Evolutionary conservation across 371 early-diverging fungal genomes (phyloP).

Genomic region (Parasitella parasitica): DNA sequence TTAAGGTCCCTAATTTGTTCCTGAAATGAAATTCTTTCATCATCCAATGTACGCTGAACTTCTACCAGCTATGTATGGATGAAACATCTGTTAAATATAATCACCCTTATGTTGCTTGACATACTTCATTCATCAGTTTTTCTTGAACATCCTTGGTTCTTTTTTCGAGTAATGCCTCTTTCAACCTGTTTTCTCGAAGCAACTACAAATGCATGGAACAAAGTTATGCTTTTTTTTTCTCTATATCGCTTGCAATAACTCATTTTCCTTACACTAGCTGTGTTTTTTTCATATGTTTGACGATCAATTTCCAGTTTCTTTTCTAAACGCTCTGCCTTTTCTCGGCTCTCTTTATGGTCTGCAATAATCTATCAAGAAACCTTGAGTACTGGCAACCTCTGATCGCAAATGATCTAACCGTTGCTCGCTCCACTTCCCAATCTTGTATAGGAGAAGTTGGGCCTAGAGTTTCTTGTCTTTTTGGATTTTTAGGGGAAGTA

Average conservation of each 20-base stretch:
- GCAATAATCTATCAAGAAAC: slow-evolving; percentile 11
- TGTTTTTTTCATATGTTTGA: slow-evolving; percentile 27
- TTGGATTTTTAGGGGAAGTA: slow-evolving; percentile 11
- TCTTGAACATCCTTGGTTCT: slow-evolving; percentile 28
- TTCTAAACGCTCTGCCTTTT: slow-evolving; percentile 30
- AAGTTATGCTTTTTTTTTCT: neutral
- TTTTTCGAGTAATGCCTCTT: slow-evolving; percentile 28
- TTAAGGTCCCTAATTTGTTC: slow-evolving; percentile 21
- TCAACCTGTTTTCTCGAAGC: slow-evolving; percentile 32
- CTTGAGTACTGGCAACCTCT: neutral
- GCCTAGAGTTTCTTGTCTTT: slow-evolving; percentile 29
- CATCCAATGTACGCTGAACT: slow-evolving; percentile 22
- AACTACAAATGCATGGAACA: slow-evolving; percentile 21
- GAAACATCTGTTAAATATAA: neutral
- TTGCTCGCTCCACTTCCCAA: slow-evolving; percentile 41
- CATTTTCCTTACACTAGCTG: slow-evolving; percentile 22
- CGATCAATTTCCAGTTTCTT: slow-evolving; percentile 24
- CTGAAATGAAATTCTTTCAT: slow-evolving; percentile 15
- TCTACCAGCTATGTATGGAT: slow-evolving; percentile 12
- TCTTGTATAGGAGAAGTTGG: slow-evolving; percentile 34
- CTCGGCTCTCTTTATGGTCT: slow-evolving; percentile 22
- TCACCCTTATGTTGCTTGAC: neutral
- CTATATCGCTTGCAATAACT: neutral
- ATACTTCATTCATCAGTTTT: slow-evolving; percentile 21
- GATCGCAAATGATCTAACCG: slow-evolving; percentile 10